phyloP scores from a whole-genome alignment of 768 basidiomycete species.

The Auricularia sp. region DNA sequence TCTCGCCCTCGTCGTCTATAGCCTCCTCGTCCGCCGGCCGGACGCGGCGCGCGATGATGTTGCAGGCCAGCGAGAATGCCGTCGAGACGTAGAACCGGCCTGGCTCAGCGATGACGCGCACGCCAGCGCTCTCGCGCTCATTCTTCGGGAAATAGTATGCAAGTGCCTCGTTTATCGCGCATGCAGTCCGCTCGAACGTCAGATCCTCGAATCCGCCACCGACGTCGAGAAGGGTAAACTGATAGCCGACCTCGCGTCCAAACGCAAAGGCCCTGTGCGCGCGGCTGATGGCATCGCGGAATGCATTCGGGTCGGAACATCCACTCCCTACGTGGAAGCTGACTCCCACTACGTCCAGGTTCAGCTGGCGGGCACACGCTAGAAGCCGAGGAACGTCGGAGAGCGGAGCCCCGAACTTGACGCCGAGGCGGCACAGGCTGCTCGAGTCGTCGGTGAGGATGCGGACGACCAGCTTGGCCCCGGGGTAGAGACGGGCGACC shows the following conservation, averaged over 20 bases:
- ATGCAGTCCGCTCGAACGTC: conserved; percentile 72
- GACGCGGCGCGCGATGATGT: conserved; percentile 83
- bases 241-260: conserved; percentile 70
- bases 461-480: conserved; percentile 80
- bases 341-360: conserved; percentile 82
- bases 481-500: conserved; percentile 68
- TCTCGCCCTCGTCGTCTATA: conserved; percentile 12
- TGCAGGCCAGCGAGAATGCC: conserved; percentile 86
- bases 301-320: conserved; percentile 85
- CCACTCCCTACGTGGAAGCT: conserved; percentile 98
- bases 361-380: conserved; percentile 63
- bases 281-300: conserved; percentile 79
- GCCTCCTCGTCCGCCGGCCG: conserved; percentile 29
- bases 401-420: conserved; percentile 94
- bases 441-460: conserved; percentile 98
- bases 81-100: conserved; percentile 88
- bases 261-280: conserved; percentile 81
- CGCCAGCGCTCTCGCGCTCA: conserved; percentile 28
- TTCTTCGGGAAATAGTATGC: conserved; percentile 66
- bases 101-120: conserved; percentile 90
- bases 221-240: conserved; percentile 78
- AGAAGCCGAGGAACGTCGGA: conserved; percentile 70
- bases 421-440: conserved; percentile 82
- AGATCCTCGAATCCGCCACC: conserved; percentile 94
- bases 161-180: conserved; percentile 59